Conservation (phyloP, 441 rosid genomes). For the Dalechampia spathulata region DNA sequence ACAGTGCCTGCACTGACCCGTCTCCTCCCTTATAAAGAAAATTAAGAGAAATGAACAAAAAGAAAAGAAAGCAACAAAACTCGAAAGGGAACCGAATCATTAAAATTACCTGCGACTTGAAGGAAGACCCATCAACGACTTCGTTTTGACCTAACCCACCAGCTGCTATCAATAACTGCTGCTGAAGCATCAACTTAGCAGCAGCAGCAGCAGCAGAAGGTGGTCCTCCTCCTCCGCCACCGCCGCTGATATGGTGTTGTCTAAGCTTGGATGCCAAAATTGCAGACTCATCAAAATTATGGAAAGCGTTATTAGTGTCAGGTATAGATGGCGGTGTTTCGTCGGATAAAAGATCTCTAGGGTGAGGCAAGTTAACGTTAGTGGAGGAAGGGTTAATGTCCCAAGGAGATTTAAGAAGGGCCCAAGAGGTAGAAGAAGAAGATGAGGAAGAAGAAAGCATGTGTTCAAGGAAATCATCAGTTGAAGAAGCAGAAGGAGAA, state of each 20-base stretch:
- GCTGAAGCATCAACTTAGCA: conserved; percentile 36
- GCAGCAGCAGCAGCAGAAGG: conserved; percentile 20
- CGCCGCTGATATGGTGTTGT: conserved; percentile 54
- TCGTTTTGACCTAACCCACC: conserved; percentile 35
- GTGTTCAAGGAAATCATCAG: conserved; percentile 55
- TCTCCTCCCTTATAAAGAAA: conserved; percentile 32
- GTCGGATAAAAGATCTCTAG: conserved; percentile 32
- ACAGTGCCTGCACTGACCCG: conserved; percentile 41
- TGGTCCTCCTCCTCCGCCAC: conserved; percentile 5
- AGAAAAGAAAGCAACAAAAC: background rate
- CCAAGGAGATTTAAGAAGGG: conserved; percentile 40
- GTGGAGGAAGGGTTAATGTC: conserved; percentile 22
- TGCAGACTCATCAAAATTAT: conserved; percentile 30
- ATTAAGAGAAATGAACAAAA: background rate
- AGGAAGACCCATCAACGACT: conserved; percentile 31
- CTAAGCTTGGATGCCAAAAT: conserved; percentile 52
- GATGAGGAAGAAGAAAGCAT: conserved; percentile 50
- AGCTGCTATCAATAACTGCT: conserved; percentile 43
- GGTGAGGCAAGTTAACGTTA: conserved; percentile 11
- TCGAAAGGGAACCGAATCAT: background rate
- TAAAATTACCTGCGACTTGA: background rate
- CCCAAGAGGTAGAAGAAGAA: conserved; percentile 41
- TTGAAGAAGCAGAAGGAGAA: conserved; percentile 20
- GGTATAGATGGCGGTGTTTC: conserved; percentile 33
- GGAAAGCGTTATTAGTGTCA: conserved; percentile 28